A percentile compares a stretch with the other conserved stretches of the same genome.
Evolutionary conservation across 108 stramenopile genomes (phyloP).

Genomic region (Fragilariopsis cylindrus): DNA sequence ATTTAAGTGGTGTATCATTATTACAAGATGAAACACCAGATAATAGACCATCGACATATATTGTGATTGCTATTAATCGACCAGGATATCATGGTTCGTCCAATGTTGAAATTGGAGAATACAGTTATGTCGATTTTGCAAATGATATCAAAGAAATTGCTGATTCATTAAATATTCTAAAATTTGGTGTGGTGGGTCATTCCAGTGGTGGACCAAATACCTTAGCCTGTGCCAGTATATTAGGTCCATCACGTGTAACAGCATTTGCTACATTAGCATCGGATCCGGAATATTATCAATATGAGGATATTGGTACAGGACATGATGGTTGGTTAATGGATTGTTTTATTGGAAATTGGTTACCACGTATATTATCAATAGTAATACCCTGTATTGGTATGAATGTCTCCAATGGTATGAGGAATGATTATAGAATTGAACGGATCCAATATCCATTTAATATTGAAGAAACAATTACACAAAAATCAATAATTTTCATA

Average conservation of each 20-base stretch:
- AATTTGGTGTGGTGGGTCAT: constrained; percentile 23
- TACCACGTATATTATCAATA: not conserved
- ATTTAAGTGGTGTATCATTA: constrained; percentile 13
- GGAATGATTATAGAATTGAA: constrained; percentile 24
- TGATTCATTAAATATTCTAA: constrained; percentile 5
- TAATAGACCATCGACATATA: not conserved
- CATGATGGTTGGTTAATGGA: not conserved
- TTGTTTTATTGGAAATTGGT: constrained; percentile 3
- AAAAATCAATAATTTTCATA: constrained; percentile 2
- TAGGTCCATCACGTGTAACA: not conserved
- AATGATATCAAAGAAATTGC: constrained; percentile 24
- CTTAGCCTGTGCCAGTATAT: constrained; percentile 22
- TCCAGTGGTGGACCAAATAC: constrained; percentile 30
- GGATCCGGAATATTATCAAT: constrained; percentile 27
- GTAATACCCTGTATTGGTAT: not conserved
- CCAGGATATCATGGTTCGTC: constrained; percentile 24
- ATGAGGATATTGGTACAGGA: not conserved
- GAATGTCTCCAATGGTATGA: constrained; percentile 8
- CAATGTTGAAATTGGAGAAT: not conserved
- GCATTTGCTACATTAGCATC: constrained; percentile 14
- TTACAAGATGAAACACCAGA: constrained; percentile 6
- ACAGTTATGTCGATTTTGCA: constrained; percentile 12
- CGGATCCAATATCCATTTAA: constrained; percentile 11
- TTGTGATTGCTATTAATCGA: constrained; percentile 26
- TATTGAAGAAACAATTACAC: constrained; percentile 9